Percentiles rank a stretch among this genome's conserved stretches.
Evolutionary conservation across 371 early-diverging fungal genomes (phyloP).

Genomic region (Sanchytrium tribonematis): DNA sequence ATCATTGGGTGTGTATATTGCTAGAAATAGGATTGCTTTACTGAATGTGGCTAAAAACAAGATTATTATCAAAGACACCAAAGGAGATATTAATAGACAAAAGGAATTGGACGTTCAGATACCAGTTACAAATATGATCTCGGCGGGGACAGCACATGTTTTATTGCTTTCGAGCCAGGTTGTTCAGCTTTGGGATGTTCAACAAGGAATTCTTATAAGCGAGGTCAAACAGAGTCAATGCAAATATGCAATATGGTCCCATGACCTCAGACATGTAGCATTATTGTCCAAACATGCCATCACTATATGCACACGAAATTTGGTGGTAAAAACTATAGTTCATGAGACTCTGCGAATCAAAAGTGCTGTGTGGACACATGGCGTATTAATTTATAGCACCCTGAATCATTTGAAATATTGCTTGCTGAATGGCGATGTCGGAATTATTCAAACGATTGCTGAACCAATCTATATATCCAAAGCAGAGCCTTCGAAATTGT

Average conservation of each 20-base stretch:
- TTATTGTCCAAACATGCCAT: background rate
- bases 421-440: slow-evolving; percentile 47
- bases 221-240: background rate
- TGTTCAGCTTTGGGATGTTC: background rate
- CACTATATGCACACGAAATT: slow-evolving; percentile 1
- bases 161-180: background rate
- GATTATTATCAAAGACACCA: background rate
- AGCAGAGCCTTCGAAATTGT: slow-evolving; percentile 48
- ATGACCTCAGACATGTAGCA: background rate
- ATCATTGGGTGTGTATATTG: slow-evolving; percentile 58
- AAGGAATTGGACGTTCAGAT: background rate
- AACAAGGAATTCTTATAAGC: background rate
- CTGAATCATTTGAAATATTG: slow-evolving; percentile 94
- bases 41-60: slow-evolving; percentile 33
- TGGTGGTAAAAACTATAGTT: slow-evolving; percentile 51
- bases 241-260: background rate
- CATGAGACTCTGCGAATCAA: slow-evolving; percentile 93
- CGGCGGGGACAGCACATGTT: background rate
- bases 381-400: slow-evolving; percentile 83
- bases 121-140: background rate
- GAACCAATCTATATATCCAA: slow-evolving; percentile 68
- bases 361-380: slow-evolving; percentile 73
- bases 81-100: background rate
- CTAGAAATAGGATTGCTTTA: slow-evolving; percentile 78
- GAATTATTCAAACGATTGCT: slow-evolving; percentile 79